These are phyloP conservation scores for Leccinellum rugosiceps DNA, from an alignment of 768 basidiomycete genomes.

Conservation along the genomic window DNA sequence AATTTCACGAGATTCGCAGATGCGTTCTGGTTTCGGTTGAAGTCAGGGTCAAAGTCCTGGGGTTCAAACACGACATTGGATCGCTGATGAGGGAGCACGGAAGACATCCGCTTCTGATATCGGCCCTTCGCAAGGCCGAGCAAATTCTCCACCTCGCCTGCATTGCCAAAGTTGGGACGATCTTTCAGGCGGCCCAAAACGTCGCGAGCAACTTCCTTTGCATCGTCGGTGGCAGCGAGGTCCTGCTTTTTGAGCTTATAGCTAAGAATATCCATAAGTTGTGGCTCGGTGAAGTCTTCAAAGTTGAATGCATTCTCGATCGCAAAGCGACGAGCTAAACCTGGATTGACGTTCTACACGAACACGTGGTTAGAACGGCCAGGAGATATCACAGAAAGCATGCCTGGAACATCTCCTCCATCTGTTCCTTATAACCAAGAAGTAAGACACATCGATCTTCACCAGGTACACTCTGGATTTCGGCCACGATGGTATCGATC, in stretches of 20 bases:
- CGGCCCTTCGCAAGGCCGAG: constrained; percentile 48
- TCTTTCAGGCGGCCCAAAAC: constrained; percentile 33
- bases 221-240: constrained; percentile 51
- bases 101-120: constrained; percentile 40
- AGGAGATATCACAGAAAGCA: not conserved
- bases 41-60: constrained; percentile 62
- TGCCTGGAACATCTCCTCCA: constrained; percentile 75
- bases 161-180: constrained; percentile 65
- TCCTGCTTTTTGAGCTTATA: constrained; percentile 57
- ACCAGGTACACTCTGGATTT: constrained; percentile 65
- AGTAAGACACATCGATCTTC: constrained; percentile 69
- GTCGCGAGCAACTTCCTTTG: constrained; percentile 56
- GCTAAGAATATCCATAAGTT: constrained; percentile 51
- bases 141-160: constrained; percentile 61
- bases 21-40: constrained; percentile 46
- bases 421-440: constrained; percentile 62
- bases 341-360: constrained; percentile 65
- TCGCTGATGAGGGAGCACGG: constrained; percentile 19
- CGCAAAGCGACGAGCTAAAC: constrained; percentile 60
- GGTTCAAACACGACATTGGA: constrained; percentile 36
- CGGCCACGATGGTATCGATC: constrained; percentile 72
- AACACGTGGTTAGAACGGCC: not conserved
- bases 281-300: constrained; percentile 55
- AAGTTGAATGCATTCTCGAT: constrained; percentile 71
- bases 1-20: constrained; percentile 49